phyloP scores from a whole-genome alignment of 1,284 basidiomycete genomes.

The Tilletia caries region DNA sequence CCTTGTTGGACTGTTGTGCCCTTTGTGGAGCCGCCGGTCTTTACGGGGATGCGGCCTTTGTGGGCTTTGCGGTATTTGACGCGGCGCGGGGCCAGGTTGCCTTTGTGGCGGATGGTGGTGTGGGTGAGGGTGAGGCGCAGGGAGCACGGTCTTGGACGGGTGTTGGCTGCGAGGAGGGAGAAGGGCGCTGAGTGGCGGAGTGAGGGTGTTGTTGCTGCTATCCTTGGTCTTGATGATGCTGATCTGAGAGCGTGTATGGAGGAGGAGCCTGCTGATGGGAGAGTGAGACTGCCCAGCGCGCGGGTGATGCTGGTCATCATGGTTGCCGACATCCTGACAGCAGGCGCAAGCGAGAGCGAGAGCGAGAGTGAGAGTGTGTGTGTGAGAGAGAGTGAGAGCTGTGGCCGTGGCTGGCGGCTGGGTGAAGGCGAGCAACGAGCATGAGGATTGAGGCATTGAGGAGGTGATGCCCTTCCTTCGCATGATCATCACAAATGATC shows the following conservation, averaged over 20 bases:
- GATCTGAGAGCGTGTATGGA: too few species aligned
- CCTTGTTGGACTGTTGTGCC: constrained; percentile 90
- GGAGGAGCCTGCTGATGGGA: background rate
- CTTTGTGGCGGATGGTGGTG: constrained; percentile 55
- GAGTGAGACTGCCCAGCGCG: background rate
- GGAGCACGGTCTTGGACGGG: background rate
- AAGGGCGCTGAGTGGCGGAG: background rate
- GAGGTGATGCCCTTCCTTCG: background rate
- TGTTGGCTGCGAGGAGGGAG: constrained; percentile 9
- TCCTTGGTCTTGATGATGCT: background rate
- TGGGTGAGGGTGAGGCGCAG: background rate
- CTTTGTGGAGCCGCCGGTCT: constrained; percentile 77
- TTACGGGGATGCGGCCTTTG: constrained; percentile 69
- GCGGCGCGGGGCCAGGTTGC: constrained; percentile 74
- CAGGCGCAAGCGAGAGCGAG: too few species aligned
- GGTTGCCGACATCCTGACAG: too few species aligned
- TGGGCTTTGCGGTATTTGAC: constrained; percentile 80
- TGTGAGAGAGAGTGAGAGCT: too few species aligned
- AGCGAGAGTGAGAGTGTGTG: too few species aligned
- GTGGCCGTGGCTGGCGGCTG: too few species aligned
- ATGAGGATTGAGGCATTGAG: too few species aligned
- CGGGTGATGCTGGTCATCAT: background rate
- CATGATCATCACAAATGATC: background rate
- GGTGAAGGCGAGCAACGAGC: too few species aligned
- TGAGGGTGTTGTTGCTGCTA: constrained; percentile 1